Base-by-base conservation (phyloP, 2,329 filamentous ascomycete species). In the Calonectria fujianensis region DNA sequence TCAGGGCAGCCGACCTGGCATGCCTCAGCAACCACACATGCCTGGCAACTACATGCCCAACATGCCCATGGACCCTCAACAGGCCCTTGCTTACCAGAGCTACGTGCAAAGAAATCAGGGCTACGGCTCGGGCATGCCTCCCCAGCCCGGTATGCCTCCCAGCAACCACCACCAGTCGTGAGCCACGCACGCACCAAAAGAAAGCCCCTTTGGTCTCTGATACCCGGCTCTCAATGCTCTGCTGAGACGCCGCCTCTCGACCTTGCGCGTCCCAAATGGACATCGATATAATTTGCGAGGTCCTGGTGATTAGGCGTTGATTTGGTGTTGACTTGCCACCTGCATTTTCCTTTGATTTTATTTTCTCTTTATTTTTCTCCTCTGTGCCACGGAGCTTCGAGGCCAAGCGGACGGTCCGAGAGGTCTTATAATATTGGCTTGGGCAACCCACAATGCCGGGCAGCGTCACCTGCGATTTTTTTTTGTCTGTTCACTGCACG, bases 111-210 rank as follows among this genome's bases (percentile, higher is more conserved):
- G 93, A 85, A 85, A 83, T 77, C 91, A 91, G 82, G 90, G 91
- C 78, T 92, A 92, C 82, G 94, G 93, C 82, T 96, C 96, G 82
- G 92, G 91, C 67, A 95, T 97, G 92, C 94, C 94, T 69, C 91
- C 94, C 69, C 93, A 94, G 84, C 90, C 91, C 77, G 92, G 94
- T 80, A 95, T 97, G 91, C 93, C 94, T 73, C 94, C 95, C 82
- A 95, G 95, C 87, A 93, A 94, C 82, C 94, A 94, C 79, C 94
- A 96, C 85, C 94, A 95, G 86, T 93, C 94, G 86, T 95, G 88
- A 88, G 82, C 32, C 29, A 78, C 78, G 76, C 76, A 74, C 70
- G 68, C 69, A 63, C 37, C 71, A 72, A 72, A 80, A 77, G 70
- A 75, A 76, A 57, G 59, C 74, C 57, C 72, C 75, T 80, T 80